A percentile compares a stretch with the other conserved stretches of the same genome.
These are phyloP conservation scores for Sphaerulina musiva DNA, from an alignment of 2,329 filamentous ascomycete genomes.

Conservation along the genomic window DNA sequence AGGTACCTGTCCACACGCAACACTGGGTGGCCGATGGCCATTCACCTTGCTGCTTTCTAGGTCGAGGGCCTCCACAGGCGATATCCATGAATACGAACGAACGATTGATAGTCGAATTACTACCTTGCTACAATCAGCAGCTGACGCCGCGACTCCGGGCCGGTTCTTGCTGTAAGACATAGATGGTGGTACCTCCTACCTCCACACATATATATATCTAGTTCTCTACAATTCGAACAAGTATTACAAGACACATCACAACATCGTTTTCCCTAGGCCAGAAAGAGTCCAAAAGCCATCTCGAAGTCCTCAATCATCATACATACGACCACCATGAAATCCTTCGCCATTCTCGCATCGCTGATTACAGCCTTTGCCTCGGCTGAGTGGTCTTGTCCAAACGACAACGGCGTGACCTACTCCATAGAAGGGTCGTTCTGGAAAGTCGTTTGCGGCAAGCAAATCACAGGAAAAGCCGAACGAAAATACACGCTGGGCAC, in stretches of 20 bases:
- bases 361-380: constrained; percentile 1
- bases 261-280: neutral
- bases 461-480: neutral
- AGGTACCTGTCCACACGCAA: too few species aligned
- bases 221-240: too few species aligned
- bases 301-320: too few species aligned
- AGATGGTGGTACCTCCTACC: too few species aligned
- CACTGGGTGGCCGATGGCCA: too few species aligned
- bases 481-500: too few species aligned
- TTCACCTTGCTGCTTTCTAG: too few species aligned
- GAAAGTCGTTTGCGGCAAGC: constrained; percentile 7
- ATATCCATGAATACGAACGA: neutral
- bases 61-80: neutral
- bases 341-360: neutral
- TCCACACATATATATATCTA: too few species aligned
- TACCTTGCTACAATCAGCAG: neutral
- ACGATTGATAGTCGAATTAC: neutral
- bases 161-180: neutral
- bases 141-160: neutral
- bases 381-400: constrained; percentile 2
- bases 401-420: constrained; percentile 4
- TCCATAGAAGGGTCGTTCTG: constrained; percentile 3
- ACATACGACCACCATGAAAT: neutral
- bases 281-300: neutral
- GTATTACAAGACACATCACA: neutral